Evolutionary conservation across 2,329 filamentous ascomycete species (phyloP).

Genomic region (Didymella segeticola): DNA sequence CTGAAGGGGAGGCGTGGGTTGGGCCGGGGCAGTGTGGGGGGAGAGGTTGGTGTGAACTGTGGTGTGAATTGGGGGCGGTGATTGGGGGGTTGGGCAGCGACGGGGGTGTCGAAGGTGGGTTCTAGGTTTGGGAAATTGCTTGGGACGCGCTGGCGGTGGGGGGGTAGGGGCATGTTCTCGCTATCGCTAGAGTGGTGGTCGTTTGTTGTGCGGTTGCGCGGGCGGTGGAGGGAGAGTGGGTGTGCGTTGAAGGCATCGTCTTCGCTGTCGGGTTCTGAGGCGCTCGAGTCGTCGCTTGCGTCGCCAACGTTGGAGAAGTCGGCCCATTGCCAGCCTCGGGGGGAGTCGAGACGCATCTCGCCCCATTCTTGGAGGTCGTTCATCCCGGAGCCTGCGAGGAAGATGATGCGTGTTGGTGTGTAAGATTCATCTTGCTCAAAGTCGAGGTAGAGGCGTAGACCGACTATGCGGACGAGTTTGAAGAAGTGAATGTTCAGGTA

Average conservation of each 20-base stretch:
- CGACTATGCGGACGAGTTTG: slow-evolving; percentile 78
- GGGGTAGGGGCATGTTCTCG: slow-evolving; percentile 14
- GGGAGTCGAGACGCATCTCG: slow-evolving; percentile 77
- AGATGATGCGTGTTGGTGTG: slow-evolving; percentile 90
- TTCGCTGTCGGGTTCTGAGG: slow-evolving; percentile 26
- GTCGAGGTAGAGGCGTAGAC: slow-evolving; percentile 85
- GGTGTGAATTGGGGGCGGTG: slow-evolving; percentile 12
- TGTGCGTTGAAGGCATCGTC: slow-evolving; percentile 22
- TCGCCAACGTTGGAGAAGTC: slow-evolving; percentile 69
- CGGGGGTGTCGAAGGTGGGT: slow-evolving; percentile 7
- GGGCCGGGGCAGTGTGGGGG: slow-evolving; percentile 19
- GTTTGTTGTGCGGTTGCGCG: slow-evolving; percentile 15
- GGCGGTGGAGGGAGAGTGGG: slow-evolving; percentile 5
- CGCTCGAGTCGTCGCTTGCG: slow-evolving; percentile 30
- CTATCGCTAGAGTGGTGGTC: slow-evolving; percentile 9
- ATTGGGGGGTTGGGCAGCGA: neutral
- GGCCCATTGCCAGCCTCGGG: slow-evolving; percentile 90
- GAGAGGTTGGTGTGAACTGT: slow-evolving; percentile 11
- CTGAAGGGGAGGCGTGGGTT: slow-evolving; percentile 28
- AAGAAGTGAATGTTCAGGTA: slow-evolving; percentile 85
- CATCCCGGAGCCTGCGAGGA: slow-evolving; percentile 86
- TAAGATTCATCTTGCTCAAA: slow-evolving; percentile 95
- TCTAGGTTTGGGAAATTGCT: slow-evolving; percentile 14
- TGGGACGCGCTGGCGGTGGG: slow-evolving; percentile 13
- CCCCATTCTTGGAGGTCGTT: slow-evolving; percentile 92